Conservation (phyloP, 306 rosid species). For the Aeschynomene evenia region DNA sequence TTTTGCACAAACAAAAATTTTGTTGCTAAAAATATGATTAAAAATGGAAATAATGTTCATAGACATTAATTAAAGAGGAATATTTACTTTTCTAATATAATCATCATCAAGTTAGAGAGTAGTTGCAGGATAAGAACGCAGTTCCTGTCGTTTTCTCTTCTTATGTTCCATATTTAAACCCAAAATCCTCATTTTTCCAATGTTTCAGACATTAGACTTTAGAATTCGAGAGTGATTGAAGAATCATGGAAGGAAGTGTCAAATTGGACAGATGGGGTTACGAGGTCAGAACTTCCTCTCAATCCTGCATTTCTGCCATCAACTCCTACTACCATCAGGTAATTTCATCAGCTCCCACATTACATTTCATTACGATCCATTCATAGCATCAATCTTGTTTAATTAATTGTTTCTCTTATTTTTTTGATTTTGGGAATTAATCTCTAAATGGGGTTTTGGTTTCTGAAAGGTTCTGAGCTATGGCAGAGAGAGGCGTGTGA, state of each 20-base stretch:
- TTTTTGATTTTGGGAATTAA: background rate
- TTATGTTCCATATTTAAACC: background rate
- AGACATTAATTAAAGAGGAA: no score
- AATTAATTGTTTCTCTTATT: no score
- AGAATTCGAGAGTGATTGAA: background rate
- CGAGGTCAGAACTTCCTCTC: constrained; percentile 64
- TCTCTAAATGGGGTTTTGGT: constrained; percentile 33
- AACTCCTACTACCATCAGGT: constrained; percentile 77
- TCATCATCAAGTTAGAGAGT: no score
- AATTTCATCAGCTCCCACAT: constrained; percentile 40
- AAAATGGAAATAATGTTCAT: no score
- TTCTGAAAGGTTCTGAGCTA: constrained; percentile 56
- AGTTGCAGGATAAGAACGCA: background rate
- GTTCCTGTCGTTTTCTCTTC: background rate
- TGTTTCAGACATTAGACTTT: background rate
- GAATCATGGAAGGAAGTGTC: constrained; percentile 50
- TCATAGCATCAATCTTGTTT: no score
- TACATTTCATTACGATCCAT: background rate
- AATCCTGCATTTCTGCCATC: constrained; percentile 70
- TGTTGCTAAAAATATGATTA: no score
- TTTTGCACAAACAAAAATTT: no score
- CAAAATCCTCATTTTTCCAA: background rate
- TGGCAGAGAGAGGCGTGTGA: constrained; percentile 78
- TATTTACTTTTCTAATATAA: no score
- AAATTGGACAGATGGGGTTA: constrained; percentile 69